These are phyloP conservation scores for Metroxylon sagu DNA, from an alignment of 176 grass and related monocot species.

Conservation along the genomic window DNA sequence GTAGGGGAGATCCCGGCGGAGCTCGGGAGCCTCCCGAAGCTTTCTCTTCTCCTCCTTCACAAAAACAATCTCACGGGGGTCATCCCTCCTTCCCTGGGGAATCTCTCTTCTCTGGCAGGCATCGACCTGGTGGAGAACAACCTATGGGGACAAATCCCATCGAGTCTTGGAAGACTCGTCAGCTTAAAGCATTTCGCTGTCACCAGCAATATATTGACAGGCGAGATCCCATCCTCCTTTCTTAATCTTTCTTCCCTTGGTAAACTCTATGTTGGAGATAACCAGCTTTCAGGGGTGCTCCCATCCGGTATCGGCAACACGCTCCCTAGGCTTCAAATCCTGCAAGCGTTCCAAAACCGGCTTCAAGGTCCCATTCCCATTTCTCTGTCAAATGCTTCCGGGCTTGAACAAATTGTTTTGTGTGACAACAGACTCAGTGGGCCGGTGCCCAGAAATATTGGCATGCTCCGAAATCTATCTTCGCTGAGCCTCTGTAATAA, in stretches of 20 bases:
- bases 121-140: too few species aligned
- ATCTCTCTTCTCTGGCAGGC: too few species aligned
- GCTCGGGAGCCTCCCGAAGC: too few species aligned
- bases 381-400: slow-evolving; percentile 15
- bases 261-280: background rate
- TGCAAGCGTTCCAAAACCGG: background rate
- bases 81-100: background rate
- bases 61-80: too few species aligned
- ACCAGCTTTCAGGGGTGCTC: slow-evolving; percentile 19
- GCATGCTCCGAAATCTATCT: slow-evolving; percentile 22
- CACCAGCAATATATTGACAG: slow-evolving; percentile 18
- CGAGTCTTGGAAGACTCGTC: too few species aligned
- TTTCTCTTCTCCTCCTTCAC: too few species aligned
- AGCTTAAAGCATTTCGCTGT: background rate
- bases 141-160: too few species aligned
- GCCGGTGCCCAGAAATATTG: slow-evolving; percentile 9
- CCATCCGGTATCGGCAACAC: slow-evolving; percentile 8
- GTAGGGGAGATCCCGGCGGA: too few species aligned
- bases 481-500: slow-evolving; percentile 25
- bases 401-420: background rate
- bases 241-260: slow-evolving; percentile 5
- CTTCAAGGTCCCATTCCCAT: slow-evolving; percentile 17
- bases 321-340: slow-evolving; percentile 1
- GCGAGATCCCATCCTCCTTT: slow-evolving; percentile 34
- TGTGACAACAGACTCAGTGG: slow-evolving; percentile 11